phyloP scores from a whole-genome alignment of 192 early-diverging fungal genomes.

The Mortierella hygrophila region DNA sequence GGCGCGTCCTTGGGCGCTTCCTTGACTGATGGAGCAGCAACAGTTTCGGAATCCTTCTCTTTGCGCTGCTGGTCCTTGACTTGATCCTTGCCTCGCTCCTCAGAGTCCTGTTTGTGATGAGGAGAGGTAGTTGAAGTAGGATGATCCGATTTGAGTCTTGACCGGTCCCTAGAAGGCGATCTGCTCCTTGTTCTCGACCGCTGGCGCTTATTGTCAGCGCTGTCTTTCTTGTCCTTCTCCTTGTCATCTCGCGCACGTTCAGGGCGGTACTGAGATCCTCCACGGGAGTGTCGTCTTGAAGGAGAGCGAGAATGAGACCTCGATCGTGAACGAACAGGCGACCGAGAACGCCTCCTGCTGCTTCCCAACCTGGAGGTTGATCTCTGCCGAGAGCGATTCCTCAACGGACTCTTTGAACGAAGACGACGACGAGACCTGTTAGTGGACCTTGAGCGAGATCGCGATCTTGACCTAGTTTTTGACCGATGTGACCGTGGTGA shows the following conservation, averaged over 20 bases:
- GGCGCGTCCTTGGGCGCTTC: neutral
- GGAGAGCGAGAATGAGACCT: constrained; percentile 20
- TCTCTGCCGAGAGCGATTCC: constrained; percentile 7
- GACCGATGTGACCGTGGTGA: constrained; percentile 17
- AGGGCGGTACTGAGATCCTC: constrained; percentile 15
- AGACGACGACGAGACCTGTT: constrained; percentile 24
- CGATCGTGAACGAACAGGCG: constrained; percentile 28
- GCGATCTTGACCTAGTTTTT: constrained; percentile 16
- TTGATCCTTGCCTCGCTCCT: neutral
- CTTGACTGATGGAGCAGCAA: neutral
- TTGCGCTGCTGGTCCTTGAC: neutral
- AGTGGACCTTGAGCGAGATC: constrained; percentile 15
- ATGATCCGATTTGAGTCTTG: constrained; percentile 14
- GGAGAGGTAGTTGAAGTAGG: neutral
- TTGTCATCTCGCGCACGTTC: constrained; percentile 15
- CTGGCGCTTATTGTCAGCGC: neutral
- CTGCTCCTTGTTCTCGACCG: constrained; percentile 10
- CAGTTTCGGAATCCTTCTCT: neutral
- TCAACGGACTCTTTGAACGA: constrained; percentile 21
- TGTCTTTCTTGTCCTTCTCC: neutral
- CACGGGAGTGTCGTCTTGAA: constrained; percentile 14
- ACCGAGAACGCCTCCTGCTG: constrained; percentile 20
- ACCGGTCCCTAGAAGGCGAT: constrained; percentile 10
- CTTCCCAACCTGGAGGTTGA: constrained; percentile 3
- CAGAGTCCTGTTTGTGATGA: neutral